A percentile compares a stretch with the other conserved stretches of the same genome.
Conservation (phyloP, 1,284 basidiomycete species). For the Ceratorhiza oryzae-sativae region DNA sequence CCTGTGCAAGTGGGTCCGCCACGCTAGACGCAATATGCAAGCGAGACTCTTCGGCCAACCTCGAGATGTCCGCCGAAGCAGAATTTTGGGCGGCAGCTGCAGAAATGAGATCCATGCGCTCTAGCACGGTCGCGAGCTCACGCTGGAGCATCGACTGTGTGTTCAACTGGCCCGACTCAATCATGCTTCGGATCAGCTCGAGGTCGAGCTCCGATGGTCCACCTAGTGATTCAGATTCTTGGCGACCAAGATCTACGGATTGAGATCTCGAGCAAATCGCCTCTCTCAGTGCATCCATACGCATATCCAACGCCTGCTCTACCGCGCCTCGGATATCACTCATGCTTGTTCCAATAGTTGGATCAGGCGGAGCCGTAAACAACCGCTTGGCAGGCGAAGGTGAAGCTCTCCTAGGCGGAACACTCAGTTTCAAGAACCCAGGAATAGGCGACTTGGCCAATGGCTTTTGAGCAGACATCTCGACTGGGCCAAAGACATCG, state of each 20-base stretch:
- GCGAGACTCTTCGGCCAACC: conserved; percentile 61
- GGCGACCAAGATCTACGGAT: not conserved
- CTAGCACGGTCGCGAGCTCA: conserved; percentile 61
- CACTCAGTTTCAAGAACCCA: conserved; percentile 29
- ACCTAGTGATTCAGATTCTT: conserved; percentile 55
- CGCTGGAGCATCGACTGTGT: conserved; percentile 62
- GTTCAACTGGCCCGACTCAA: conserved; percentile 71
- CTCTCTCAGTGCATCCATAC: conserved; percentile 60
- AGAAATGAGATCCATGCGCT: conserved; percentile 49
- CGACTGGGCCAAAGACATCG: conserved; percentile 39
- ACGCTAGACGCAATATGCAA: conserved; percentile 64
- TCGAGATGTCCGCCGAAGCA: conserved; percentile 38
- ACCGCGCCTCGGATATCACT: conserved; percentile 6
- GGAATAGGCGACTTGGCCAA: conserved; percentile 27
- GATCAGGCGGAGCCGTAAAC: conserved; percentile 9
- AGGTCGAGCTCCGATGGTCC: conserved; percentile 78
- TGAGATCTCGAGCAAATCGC: conserved; percentile 38
- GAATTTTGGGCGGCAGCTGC: conserved; percentile 1
- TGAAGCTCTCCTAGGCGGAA: conserved; percentile 10
- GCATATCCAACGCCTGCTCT: conserved; percentile 64
- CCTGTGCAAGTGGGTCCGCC: conserved; percentile 64
- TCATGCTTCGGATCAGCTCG: conserved; percentile 70
- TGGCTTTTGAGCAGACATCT: conserved; percentile 20
- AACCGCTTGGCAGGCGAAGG: conserved; percentile 25
- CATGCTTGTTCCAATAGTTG: not conserved